These are phyloP conservation scores for Chlorella sp. DNA, from an alignment of 139 green algal genomes.

Conservation along the genomic window DNA sequence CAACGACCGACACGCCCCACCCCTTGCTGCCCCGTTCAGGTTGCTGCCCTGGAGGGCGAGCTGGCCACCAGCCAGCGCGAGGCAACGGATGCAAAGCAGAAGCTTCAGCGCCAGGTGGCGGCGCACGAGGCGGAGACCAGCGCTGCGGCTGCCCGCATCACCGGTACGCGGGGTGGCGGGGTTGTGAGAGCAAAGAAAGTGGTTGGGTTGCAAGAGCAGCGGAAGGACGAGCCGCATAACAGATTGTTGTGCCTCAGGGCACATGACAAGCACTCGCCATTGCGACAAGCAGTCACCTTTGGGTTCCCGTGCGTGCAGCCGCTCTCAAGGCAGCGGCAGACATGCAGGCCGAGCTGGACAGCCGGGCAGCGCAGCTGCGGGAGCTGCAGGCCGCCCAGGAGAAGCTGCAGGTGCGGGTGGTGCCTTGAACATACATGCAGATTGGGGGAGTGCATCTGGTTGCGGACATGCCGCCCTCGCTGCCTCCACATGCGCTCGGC, in stretches of 20 bases:
- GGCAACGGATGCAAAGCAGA: background rate
- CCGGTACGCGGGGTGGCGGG: background rate
- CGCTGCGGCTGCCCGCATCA: background rate
- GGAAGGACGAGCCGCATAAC: no score
- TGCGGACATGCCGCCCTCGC: no score
- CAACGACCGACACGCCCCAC: no score
- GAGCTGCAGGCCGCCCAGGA: background rate
- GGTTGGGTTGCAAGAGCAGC: background rate
- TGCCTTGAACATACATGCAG: background rate
- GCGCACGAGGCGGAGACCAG: constrained; percentile 24
- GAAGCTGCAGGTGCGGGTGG: background rate
- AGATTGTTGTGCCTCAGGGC: no score
- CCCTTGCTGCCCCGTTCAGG: no score
- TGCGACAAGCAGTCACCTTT: no score
- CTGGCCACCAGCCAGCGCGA: background rate
- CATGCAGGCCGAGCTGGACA: constrained; percentile 2
- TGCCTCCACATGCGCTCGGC: no score
- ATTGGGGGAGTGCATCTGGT: background rate
- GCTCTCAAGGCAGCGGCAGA: background rate
- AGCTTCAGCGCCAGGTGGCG: constrained; percentile 3
- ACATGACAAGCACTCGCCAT: no score
- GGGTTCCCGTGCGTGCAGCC: background rate
- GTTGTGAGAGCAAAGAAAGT: background rate
- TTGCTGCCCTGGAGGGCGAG: constrained; percentile 4
- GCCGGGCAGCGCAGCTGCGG: background rate